Percentiles rank a stretch among this genome's conserved stretches.
Conservation (phyloP, 306 rosid species). For the Boehmeria nivea region DNA sequence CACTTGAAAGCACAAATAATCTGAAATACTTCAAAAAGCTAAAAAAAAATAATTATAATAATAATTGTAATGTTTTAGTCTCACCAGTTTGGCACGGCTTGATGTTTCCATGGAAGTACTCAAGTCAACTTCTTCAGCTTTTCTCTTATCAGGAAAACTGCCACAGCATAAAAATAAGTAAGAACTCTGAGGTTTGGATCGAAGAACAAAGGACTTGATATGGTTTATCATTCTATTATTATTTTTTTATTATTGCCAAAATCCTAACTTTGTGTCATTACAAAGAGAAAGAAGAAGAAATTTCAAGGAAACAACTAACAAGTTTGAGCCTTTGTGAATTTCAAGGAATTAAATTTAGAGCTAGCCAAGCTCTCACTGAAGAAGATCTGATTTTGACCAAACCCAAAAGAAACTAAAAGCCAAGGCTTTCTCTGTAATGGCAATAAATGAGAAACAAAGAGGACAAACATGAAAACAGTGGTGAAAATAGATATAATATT, state of each 20-base stretch:
- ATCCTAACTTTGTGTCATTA: too few species aligned
- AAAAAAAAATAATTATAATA: too few species aligned
- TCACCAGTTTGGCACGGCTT: slow-evolving; percentile 61
- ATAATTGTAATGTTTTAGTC: slow-evolving; percentile 5
- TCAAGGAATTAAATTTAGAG: not conserved
- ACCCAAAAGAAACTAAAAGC: not conserved
- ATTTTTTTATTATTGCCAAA: too few species aligned
- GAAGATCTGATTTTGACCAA: slow-evolving; percentile 9
- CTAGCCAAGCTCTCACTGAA: slow-evolving; percentile 9
- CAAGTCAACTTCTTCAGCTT: slow-evolving; percentile 35
- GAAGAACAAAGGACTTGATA: slow-evolving; percentile 11
- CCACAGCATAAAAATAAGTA: slow-evolving; percentile 26
- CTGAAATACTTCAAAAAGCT: too few species aligned
- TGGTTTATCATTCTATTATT: too few species aligned
- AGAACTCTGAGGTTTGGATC: slow-evolving; percentile 10
- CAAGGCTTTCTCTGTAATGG: slow-evolving; percentile 17
- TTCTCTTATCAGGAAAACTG: slow-evolving; percentile 78
- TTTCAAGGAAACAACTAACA: not conserved
- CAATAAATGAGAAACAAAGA: slow-evolving; percentile 20
- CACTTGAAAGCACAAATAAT: too few species aligned
- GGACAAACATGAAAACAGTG: slow-evolving; percentile 16
- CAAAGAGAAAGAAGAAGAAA: not conserved
- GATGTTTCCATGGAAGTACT: slow-evolving; percentile 40
- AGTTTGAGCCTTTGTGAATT: slow-evolving; percentile 5
- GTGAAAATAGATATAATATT: not conserved